phyloP scores from a whole-genome alignment of 139 green algal species.

The Limnomonas spitsbergensis region DNA sequence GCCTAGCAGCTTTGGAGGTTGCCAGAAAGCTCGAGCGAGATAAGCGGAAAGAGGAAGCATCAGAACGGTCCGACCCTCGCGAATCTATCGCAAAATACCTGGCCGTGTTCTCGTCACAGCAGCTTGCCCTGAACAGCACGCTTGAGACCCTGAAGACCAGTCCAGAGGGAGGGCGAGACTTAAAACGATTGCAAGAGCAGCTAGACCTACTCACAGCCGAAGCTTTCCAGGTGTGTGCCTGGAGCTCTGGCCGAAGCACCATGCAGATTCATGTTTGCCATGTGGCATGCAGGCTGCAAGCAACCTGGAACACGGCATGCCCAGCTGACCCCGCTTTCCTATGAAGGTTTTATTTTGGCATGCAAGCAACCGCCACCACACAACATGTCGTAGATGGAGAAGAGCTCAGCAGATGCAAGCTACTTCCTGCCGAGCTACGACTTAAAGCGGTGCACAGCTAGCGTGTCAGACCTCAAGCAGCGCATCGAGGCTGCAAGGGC shows the following conservation, averaged over 20 bases:
- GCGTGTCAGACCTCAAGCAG: constrained; percentile 38
- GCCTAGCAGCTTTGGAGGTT: not conserved
- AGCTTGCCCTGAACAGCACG: not conserved
- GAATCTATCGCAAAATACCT: constrained; percentile 11
- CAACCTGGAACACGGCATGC: not conserved
- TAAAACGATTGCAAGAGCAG: not conserved
- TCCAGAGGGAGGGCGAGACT: not conserved
- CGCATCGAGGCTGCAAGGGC: constrained; percentile 35
- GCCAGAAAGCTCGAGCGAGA: not conserved
- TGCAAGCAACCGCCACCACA: too few relatives aligned
- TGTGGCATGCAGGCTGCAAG: not conserved
- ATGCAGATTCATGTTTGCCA: too few relatives aligned
- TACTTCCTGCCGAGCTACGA: constrained; percentile 79
- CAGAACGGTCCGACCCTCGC: not conserved
- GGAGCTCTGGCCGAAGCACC: not conserved
- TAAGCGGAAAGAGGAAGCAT: not conserved
- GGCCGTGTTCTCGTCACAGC: not conserved
- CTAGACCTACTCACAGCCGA: not conserved
- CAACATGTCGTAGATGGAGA: too few relatives aligned
- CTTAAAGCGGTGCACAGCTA: constrained; percentile 40
- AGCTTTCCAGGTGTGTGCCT: not conserved
- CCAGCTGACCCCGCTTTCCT: too few relatives aligned
- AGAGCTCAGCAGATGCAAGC: constrained; percentile 48
- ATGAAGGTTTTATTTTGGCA: too few relatives aligned
- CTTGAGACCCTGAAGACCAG: not conserved